Conservation (phyloP, 768 basidiomycete species). For the Leccinum arenicola region DNA sequence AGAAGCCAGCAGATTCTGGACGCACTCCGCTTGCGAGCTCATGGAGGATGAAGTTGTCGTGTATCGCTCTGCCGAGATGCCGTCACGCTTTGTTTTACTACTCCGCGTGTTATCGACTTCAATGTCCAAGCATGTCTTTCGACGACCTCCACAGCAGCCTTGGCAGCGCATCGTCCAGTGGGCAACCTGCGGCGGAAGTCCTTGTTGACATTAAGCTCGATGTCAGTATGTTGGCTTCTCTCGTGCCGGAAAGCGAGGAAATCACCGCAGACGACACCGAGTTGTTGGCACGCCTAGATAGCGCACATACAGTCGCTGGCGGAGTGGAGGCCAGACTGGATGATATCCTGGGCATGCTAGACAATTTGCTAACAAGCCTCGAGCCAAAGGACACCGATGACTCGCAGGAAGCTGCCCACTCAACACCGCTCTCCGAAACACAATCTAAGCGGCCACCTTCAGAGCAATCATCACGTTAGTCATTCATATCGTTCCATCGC, state of each 20-base stretch:
- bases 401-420: neutral
- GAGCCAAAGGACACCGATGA: slow-evolving; percentile 23
- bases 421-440: slow-evolving; percentile 1
- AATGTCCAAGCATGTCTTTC: slow-evolving; percentile 22
- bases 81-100: slow-evolving; percentile 4
- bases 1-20: slow-evolving; percentile 49
- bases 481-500: neutral
- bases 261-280: slow-evolving; percentile 41
- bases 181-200: slow-evolving; percentile 2
- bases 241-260: slow-evolving; percentile 27
- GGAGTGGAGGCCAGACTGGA: slow-evolving; percentile 66
- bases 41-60: slow-evolving; percentile 27
- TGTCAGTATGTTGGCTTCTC: slow-evolving; percentile 30
- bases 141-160: slow-evolving; percentile 21
- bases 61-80: slow-evolving; percentile 25
- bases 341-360: slow-evolving; percentile 54
- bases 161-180: slow-evolving; percentile 1
- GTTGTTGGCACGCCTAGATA: slow-evolving; percentile 53
- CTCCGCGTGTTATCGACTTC: slow-evolving; percentile 21
- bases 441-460: neutral
- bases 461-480: slow-evolving; percentile 18
- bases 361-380: slow-evolving; percentile 48
- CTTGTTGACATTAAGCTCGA: slow-evolving; percentile 34
- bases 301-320: slow-evolving; percentile 55
- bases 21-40: slow-evolving; percentile 50